Conservation (phyloP, 1,284 basidiomycete genomes). For the Apiotrichum veenhuisii region DNA sequence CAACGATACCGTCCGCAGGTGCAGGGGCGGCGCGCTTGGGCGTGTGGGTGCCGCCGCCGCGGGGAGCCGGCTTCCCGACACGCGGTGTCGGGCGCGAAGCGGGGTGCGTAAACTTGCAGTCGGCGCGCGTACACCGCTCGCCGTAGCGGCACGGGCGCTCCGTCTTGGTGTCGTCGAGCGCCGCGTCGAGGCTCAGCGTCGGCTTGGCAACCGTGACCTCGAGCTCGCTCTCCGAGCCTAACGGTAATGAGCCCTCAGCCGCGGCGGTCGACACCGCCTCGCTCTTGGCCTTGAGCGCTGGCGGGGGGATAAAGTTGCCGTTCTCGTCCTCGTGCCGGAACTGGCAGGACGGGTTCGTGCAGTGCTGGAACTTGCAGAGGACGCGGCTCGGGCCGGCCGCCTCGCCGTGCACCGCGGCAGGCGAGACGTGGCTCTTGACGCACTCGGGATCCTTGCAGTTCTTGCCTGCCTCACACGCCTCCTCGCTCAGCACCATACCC, state of each 20-base stretch:
- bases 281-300: slow-evolving; percentile 38
- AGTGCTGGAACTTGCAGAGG: slow-evolving; percentile 49
- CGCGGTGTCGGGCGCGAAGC: slow-evolving; percentile 27
- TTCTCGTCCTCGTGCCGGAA: slow-evolving; percentile 49
- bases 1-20: slow-evolving; percentile 10
- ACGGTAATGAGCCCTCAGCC: neutral
- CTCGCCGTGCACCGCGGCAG: slow-evolving; percentile 62
- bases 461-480: slow-evolving; percentile 72
- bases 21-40: neutral
- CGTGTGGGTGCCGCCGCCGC: neutral
- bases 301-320: slow-evolving; percentile 49
- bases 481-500: slow-evolving; percentile 89
- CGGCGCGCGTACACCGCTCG: slow-evolving; percentile 43
- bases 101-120: slow-evolving; percentile 42
- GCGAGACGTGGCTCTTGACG: slow-evolving; percentile 79
- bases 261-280: slow-evolving; percentile 4
- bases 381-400: slow-evolving; percentile 40
- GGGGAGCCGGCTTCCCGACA: slow-evolving; percentile 5
- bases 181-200: slow-evolving; percentile 4
- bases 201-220: slow-evolving; percentile 29
- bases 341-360: slow-evolving; percentile 48
- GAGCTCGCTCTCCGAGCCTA: slow-evolving; percentile 17
- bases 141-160: slow-evolving; percentile 36
- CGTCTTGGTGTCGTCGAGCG: slow-evolving; percentile 29
- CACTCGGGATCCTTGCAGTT: slow-evolving; percentile 87